Percentiles rank a stretch among this genome's conserved stretches.
phyloP scores from a whole-genome alignment of 371 early-diverging fungal genomes.

The Umbelopsis sp. region DNA sequence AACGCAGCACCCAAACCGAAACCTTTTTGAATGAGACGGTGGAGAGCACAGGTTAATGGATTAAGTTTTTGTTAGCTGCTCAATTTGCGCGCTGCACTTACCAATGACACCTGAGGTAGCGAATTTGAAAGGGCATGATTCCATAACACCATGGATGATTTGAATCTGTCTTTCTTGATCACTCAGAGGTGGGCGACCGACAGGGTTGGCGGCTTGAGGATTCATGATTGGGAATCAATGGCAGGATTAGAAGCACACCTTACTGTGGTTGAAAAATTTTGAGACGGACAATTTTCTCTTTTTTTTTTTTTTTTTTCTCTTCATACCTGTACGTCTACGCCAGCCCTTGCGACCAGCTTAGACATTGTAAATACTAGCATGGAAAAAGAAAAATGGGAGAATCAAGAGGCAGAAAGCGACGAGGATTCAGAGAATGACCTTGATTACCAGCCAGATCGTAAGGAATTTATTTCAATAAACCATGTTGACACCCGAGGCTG shows the following conservation, averaged over 20 bases:
- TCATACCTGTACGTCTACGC: background rate
- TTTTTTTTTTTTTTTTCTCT: background rate
- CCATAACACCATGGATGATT: constrained; percentile 55
- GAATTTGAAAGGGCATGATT: constrained; percentile 81
- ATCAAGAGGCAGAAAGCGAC: background rate
- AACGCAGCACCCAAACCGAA: constrained; percentile 92
- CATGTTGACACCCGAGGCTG: background rate
- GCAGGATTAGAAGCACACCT: background rate
- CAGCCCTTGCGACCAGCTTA: background rate
- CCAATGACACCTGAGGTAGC: constrained; percentile 76
- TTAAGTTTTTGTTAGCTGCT: background rate
- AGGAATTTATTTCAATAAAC: background rate
- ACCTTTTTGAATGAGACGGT: constrained; percentile 38
- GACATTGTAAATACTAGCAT: background rate
- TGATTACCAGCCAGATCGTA: constrained; percentile 31
- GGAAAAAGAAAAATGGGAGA: constrained; percentile 11
- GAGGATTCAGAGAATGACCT: constrained; percentile 29
- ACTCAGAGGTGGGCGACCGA: constrained; percentile 22
- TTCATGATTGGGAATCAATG: constrained; percentile 3
- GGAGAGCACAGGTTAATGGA: background rate
- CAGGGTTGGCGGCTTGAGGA: constrained; percentile 16
- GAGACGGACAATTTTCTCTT: background rate
- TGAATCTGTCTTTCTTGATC: constrained; percentile 45
- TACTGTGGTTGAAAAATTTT: background rate
- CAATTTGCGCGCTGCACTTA: constrained; percentile 30